Conservation (phyloP, 805 yeast species). For the Ogataea nakhonphanomensis region DNA sequence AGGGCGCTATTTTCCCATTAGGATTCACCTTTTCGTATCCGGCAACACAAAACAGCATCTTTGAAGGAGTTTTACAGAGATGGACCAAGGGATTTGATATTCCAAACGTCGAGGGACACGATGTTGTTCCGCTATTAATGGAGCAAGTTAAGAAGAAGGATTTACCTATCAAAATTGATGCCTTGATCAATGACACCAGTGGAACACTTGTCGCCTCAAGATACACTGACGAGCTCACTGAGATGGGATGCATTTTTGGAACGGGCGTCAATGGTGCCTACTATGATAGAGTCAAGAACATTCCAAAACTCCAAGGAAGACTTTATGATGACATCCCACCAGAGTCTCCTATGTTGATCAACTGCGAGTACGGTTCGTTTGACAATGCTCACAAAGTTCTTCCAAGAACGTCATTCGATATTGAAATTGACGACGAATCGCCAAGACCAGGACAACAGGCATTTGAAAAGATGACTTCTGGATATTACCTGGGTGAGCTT, state of each 20-base stretch:
- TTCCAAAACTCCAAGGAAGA: slow-evolving; percentile 82
- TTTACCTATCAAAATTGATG: slow-evolving; percentile 86
- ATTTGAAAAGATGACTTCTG: slow-evolving; percentile 97
- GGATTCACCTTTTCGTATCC: slow-evolving; percentile 98
- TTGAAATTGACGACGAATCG: slow-evolving; percentile 75
- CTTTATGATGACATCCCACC: slow-evolving; percentile 60
- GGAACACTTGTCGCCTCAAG: slow-evolving; percentile 96
- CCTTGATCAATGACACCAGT: slow-evolving; percentile 94
- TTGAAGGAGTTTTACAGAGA: slow-evolving; percentile 85
- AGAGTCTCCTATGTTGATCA: slow-evolving; percentile 86
- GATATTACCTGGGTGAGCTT: slow-evolving; percentile 93
- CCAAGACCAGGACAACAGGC: slow-evolving; percentile 98
- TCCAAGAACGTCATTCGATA: slow-evolving; percentile 90
- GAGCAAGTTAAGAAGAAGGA: slow-evolving; percentile 60
- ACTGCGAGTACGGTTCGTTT: slow-evolving; percentile 98
- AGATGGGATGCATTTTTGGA: slow-evolving; percentile 97
- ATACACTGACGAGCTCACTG: slow-evolving; percentile 85
- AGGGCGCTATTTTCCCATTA: slow-evolving; percentile 59
- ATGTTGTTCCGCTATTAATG: slow-evolving; percentile 90
- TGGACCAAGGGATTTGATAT: slow-evolving; percentile 99
- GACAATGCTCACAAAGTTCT: slow-evolving; percentile 85
- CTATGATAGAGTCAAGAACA: slow-evolving; percentile 70
- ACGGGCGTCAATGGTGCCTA: slow-evolving; percentile 99
- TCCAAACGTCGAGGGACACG: slow-evolving; percentile 90
- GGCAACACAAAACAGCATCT: slow-evolving; percentile 74